Percentiles rank a stretch among this genome's conserved stretches.
These are phyloP conservation scores for Talaromyces marneffei DNA, from an alignment of 2,329 filamentous ascomycete species.

Conservation along the genomic window DNA sequence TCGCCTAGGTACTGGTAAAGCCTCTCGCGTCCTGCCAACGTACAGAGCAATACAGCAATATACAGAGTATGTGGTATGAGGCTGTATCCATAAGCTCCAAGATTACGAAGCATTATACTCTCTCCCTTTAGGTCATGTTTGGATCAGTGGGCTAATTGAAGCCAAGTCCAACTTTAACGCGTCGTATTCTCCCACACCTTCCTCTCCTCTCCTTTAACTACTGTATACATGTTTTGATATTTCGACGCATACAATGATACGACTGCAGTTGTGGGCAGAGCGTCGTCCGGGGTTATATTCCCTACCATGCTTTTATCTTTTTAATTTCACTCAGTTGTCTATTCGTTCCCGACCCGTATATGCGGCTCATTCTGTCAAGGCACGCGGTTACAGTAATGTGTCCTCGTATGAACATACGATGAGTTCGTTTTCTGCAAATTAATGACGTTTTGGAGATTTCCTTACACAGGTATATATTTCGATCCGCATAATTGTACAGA, in stretches of 20 bases:
- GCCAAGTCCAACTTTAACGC: too few relatives aligned
- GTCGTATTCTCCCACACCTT: too few relatives aligned
- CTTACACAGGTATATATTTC: slow-evolving; percentile 7
- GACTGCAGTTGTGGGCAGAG: neutral
- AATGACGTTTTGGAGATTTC: neutral
- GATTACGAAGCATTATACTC: too few relatives aligned
- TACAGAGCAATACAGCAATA: too few relatives aligned
- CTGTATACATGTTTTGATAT: too few relatives aligned
- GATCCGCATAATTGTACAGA: slow-evolving; percentile 31
- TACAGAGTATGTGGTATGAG: too few relatives aligned
- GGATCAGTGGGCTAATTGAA: too few relatives aligned
- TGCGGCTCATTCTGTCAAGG: neutral
- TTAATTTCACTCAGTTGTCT: neutral
- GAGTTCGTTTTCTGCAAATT: neutral
- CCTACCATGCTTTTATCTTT: neutral
- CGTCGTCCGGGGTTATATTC: neutral
- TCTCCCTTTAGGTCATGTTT: too few relatives aligned
- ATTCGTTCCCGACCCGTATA: neutral
- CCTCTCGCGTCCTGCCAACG: too few relatives aligned
- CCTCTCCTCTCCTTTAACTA: too few relatives aligned
- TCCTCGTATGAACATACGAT: neutral
- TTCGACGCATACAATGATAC: neutral
- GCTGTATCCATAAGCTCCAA: too few relatives aligned
- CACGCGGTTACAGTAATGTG: neutral
- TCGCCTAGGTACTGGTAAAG: too few relatives aligned